These are phyloP conservation scores for Vitis riparia DNA, from an alignment of 164 flowering plant species.

Conservation along the genomic window DNA sequence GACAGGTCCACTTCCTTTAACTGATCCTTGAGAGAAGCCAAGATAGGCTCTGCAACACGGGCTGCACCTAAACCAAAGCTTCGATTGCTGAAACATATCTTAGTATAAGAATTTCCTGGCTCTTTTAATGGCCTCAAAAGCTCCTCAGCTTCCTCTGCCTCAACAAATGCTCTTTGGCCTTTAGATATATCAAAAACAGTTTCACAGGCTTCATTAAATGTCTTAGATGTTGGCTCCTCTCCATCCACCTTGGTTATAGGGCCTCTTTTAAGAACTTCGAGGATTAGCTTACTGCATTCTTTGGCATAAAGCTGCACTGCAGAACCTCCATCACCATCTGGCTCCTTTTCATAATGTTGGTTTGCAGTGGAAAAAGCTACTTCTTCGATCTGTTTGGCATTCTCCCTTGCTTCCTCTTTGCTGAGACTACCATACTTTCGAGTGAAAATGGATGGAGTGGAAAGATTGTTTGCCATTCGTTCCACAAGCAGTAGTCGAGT, in stretches of 20 bases:
- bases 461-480: constrained; percentile 75
- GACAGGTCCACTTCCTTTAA: constrained; percentile 83
- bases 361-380: constrained; percentile 69
- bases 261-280: constrained; percentile 77
- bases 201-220: constrained; percentile 18
- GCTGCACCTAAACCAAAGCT: constrained; percentile 88
- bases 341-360: constrained; percentile 70
- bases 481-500: constrained; percentile 78
- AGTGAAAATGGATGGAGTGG: constrained; percentile 72
- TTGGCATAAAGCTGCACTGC: constrained; percentile 94
- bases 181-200: constrained; percentile 77
- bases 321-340: constrained; percentile 95
- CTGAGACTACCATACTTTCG: constrained; percentile 63
- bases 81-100: constrained; percentile 88
- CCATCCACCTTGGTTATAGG: constrained; percentile 29
- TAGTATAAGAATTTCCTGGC: constrained; percentile 60
- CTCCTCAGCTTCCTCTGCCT: constrained; percentile 74
- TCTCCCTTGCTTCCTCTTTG: constrained; percentile 73
- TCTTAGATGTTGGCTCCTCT: constrained; percentile 22
- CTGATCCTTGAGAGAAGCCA: constrained; percentile 65
- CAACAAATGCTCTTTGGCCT: constrained; percentile 69
- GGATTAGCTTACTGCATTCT: constrained; percentile 80
- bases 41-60: constrained; percentile 69
- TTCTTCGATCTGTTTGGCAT: constrained; percentile 76
- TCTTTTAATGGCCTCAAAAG: constrained; percentile 63